Conservation (phyloP, 1,139 yeast species). For the Taiozyma sp. region DNA sequence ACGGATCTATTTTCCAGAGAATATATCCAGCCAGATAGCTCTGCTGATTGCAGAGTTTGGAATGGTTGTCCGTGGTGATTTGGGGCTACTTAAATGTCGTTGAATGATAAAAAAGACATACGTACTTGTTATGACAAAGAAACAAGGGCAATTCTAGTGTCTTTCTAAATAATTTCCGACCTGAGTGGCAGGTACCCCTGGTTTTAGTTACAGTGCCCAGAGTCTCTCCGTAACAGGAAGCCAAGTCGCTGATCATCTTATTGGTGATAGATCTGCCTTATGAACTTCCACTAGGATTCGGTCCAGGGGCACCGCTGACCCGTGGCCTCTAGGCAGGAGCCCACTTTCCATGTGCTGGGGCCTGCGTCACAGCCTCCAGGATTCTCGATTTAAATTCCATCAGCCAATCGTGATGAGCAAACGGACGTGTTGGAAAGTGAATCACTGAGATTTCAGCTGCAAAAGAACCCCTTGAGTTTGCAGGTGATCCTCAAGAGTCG, state of each 20-base stretch:
- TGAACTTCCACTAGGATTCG: not conserved
- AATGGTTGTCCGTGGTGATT: too few species aligned
- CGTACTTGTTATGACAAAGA: too few species aligned
- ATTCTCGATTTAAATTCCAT: not conserved
- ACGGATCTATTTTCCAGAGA: too few species aligned
- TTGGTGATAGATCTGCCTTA: too few species aligned
- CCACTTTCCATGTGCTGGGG: too few species aligned
- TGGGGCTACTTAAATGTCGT: too few species aligned
- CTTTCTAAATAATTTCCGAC: not conserved
- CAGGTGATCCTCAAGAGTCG: not conserved
- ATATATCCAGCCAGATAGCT: too few species aligned
- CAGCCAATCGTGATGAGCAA: not conserved
- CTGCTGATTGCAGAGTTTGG: too few species aligned
- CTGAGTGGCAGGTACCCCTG: not conserved
- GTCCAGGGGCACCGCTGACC: too few species aligned
- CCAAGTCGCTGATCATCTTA: not conserved
- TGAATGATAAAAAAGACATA: too few species aligned
- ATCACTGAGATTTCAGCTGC: not conserved
- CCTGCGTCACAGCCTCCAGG: not conserved
- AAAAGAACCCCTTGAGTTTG: not conserved
- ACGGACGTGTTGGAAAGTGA: not conserved
- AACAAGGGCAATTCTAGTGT: too few species aligned
- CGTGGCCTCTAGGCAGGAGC: not conserved
- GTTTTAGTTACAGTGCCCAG: not conserved
- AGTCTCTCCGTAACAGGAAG: too few species aligned